phyloP scores from a whole-genome alignment of 345 rosid species.

The Psidium guajava region DNA sequence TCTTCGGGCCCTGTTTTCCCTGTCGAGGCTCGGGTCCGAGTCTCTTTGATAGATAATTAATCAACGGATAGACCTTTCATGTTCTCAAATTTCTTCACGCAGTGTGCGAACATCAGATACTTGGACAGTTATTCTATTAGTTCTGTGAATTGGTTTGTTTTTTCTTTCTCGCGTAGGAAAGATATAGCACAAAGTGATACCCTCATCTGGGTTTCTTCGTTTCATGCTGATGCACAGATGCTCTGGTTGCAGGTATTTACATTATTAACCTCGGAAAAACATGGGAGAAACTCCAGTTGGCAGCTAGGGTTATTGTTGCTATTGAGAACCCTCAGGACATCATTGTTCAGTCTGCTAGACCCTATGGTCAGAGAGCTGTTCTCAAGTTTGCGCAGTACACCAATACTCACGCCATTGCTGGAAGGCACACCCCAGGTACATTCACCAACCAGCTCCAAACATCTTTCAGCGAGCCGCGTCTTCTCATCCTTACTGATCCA shows the following conservation, averaged over 20 bases:
- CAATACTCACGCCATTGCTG: constrained; percentile 96
- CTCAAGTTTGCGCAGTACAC: constrained; percentile 89
- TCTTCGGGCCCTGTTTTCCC: not conserved
- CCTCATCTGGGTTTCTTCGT: not conserved
- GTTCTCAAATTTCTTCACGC: not conserved
- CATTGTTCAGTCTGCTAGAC: constrained; percentile 95
- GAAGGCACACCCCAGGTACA: constrained; percentile 98
- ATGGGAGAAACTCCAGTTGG: constrained; percentile 87
- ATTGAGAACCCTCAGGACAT: constrained; percentile 89
- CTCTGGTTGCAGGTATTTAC: constrained; percentile 45
- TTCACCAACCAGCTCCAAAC: constrained; percentile 93
- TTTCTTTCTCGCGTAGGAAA: not conserved
- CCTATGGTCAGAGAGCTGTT: constrained; percentile 96
- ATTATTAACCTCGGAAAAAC: constrained; percentile 87
- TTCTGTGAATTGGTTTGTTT: not conserved
- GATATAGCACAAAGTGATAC: not conserved
- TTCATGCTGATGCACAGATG: not conserved
- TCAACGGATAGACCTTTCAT: not conserved
- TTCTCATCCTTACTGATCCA: constrained; percentile 88
- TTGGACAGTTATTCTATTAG: not conserved
- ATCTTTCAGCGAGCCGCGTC: constrained; percentile 82
- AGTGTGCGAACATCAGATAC: not conserved
- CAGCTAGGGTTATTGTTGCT: constrained; percentile 77
- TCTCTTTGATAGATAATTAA: not conserved
- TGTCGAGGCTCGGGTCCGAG: not conserved